A percentile compares a stretch with the other conserved stretches of the same genome.
Evolutionary conservation across 225 moss, liverwort and hornwort species (phyloP).

Genomic region (Physcomitrium patens): DNA sequence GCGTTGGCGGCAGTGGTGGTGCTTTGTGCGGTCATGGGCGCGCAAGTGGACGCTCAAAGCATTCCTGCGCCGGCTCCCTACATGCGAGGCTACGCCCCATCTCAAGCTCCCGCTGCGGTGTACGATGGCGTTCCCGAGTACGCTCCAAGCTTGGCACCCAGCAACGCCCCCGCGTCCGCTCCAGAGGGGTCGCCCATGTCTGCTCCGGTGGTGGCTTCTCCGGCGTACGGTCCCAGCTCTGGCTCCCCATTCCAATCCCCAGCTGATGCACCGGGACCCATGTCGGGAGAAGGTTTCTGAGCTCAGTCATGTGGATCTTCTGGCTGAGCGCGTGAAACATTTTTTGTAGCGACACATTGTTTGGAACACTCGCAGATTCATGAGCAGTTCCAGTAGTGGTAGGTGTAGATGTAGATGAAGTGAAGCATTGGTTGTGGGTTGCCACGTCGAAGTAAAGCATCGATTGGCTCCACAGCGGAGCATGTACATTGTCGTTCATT

Average conservation of each 20-base stretch:
- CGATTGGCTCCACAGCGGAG: too few relatives aligned
- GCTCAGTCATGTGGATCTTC: background rate
- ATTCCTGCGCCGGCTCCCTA: constrained; percentile 15
- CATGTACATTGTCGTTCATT: too few relatives aligned
- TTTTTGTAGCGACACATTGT: background rate
- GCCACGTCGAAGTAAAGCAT: too few relatives aligned
- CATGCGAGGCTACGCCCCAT: background rate
- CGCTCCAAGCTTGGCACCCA: constrained; percentile 2
- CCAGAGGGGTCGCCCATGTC: constrained; percentile 13
- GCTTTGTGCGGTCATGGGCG: background rate
- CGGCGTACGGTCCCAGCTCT: background rate
- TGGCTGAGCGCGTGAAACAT: background rate
- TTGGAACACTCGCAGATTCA: background rate
- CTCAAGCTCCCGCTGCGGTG: background rate
- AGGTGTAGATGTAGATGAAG: background rate
- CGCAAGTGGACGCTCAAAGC: constrained; percentile 28
- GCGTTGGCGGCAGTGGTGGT: constrained; percentile 8
- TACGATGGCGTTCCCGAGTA: too few relatives aligned
- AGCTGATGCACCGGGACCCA: constrained; percentile 26
- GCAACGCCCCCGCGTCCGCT: background rate
- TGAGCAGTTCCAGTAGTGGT: background rate
- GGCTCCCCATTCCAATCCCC: background rate
- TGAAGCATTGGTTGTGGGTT: too few relatives aligned
- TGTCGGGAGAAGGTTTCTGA: background rate
- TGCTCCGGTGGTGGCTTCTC: constrained; percentile 13